Conservation (phyloP, 345 rosid species). For the Eucalyptus rudis region DNA sequence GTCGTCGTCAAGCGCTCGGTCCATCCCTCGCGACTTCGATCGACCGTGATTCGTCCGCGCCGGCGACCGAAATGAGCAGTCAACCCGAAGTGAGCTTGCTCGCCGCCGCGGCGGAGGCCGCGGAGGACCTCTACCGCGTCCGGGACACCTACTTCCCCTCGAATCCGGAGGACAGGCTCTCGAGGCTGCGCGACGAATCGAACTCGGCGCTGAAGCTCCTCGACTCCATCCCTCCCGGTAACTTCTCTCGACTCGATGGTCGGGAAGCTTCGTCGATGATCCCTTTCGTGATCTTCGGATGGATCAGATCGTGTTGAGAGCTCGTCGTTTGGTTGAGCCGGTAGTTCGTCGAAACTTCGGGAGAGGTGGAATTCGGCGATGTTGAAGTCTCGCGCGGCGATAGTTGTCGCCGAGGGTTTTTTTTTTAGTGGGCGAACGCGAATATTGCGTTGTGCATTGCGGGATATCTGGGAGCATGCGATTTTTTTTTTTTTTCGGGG, state of each 20-base stretch:
- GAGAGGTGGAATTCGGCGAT: neutral
- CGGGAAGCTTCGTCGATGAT: neutral
- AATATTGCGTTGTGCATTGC: neutral
- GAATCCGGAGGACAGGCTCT: constrained; percentile 35
- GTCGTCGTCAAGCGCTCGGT: neutral
- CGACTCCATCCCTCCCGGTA: constrained; percentile 58
- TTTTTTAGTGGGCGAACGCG: neutral
- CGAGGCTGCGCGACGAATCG: constrained; percentile 31
- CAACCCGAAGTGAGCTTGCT: constrained; percentile 5
- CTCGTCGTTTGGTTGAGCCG: neutral
- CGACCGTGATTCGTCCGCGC: neutral
- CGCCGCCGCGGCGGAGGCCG: constrained; percentile 22
- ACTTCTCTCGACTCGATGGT: neutral
- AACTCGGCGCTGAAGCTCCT: constrained; percentile 44
- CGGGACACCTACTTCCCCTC: constrained; percentile 55
- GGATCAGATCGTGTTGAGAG: neutral
- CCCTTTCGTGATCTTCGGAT: neutral
- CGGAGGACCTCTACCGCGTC: constrained; percentile 29
- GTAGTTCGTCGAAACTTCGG: neutral
- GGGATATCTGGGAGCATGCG: neutral
- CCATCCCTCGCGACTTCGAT: neutral
- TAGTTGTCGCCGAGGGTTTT: neutral
- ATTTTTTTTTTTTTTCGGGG: neutral
- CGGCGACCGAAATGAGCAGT: neutral
- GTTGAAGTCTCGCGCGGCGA: neutral